Base-by-base conservation (phyloP, 2,329 filamentous ascomycete species). In the Penicillium sp. region DNA sequence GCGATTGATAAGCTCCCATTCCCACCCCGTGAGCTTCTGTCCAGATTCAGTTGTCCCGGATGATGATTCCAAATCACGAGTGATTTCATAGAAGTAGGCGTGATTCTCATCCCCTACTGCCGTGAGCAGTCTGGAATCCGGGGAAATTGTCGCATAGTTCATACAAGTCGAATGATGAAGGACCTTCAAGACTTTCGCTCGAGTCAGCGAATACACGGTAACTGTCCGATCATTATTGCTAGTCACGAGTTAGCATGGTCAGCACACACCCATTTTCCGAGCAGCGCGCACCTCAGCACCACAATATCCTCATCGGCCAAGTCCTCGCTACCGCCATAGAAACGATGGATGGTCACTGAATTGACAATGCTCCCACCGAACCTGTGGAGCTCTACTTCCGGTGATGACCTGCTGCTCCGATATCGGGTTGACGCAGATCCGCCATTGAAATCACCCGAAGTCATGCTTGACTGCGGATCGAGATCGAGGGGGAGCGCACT, bases 191-290 rank as follows among this genome's bases (percentile, higher is more conserved):
- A 88, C 80, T 58, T 89, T 81, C 15, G 86, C 84, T 51, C 87
- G 84, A 29, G 84, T 80, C 21, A 97, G 79, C 48, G 87, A 89
- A 70, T 95, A 91, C n/a, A 97, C 78, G 29, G 88, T 88, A 55
- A 97, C 89, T 1, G 90, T 91, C 71, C 87, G 88, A 76, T 97
- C 94, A 71, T 99, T 99, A 76, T 97, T 97, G 86, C 67, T 97
- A 78, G 52, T 45, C 90, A 50, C 16, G 68, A 65, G 68, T 87
- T 84, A 45, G 79, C 76, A 16, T 34, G 70, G 74, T 6, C 68
- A 64, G 27, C 52, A 33, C 66, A 40, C 11, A 11, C 25, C 11
- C 3, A 11, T 33, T 11, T 48, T 23, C 41, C 29, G 8, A 27
- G 36, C 15, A 19, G 29, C 31, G n/a, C 38, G 13, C 33, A 81